These are phyloP conservation scores for Sclerotinia subarctica DNA, from an alignment of 2,329 filamentous ascomycete species.

Conservation along the genomic window DNA sequence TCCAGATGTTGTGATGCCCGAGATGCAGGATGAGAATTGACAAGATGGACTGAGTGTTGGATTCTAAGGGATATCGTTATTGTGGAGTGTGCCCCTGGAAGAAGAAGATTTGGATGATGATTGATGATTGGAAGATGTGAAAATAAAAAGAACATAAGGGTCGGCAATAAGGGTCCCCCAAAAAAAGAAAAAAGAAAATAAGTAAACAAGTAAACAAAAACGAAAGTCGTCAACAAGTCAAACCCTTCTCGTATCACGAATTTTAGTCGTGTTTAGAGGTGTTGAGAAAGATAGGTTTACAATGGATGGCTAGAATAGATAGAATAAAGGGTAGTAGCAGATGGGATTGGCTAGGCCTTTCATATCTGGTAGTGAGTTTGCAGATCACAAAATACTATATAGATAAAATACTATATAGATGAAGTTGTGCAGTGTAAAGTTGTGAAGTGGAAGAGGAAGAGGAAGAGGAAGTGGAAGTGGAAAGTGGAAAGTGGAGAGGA, in stretches of 20 bases:
- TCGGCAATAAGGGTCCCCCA: neutral
- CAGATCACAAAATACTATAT: neutral
- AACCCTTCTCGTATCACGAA: neutral
- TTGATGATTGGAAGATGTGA: neutral
- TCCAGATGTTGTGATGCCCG: slow-evolving; percentile 2
- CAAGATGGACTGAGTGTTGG: neutral
- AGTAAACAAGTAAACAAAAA: neutral
- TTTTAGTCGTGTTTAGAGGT: neutral
- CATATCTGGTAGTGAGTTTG: neutral
- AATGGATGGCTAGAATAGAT: neutral
- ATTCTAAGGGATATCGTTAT: neutral
- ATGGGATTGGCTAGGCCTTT: neutral
- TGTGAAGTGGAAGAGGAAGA: neutral
- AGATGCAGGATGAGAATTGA: neutral
- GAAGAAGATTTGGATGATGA: slow-evolving; percentile 2
- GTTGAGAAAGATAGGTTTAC: neutral
- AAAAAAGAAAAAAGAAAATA: neutral
- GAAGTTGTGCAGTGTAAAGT: neutral
- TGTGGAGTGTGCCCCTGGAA: slow-evolving; percentile 8
- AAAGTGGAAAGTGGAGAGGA: neutral
- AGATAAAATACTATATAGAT: too few relatives aligned
- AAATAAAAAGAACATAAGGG: neutral
- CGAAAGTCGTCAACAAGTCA: too few relatives aligned
- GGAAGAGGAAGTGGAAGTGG: neutral
- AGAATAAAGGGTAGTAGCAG: neutral